Conservation (phyloP, 129 eudicot species). For the Escallonia herrerae region DNA sequence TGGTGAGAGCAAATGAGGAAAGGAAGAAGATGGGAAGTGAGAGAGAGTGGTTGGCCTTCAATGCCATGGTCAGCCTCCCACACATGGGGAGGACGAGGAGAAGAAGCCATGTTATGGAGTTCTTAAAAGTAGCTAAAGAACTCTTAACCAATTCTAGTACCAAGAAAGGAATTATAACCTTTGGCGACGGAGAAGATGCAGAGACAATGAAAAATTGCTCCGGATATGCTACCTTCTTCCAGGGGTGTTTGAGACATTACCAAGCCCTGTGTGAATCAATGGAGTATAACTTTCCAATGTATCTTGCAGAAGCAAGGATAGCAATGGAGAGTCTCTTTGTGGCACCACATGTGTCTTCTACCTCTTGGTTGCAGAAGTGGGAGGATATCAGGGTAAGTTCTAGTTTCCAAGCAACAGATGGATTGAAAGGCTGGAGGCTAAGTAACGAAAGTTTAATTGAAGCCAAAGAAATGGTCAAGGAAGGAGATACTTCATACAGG, state of each 20-base stretch:
- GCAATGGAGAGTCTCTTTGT: constrained; percentile 56
- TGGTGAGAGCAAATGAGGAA: constrained; percentile 10
- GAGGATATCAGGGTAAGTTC: constrained; percentile 12
- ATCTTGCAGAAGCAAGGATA: constrained; percentile 55
- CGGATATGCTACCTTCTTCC: constrained; percentile 26
- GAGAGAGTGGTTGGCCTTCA: constrained; percentile 48
- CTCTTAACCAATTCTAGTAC: constrained; percentile 6
- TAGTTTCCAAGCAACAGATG: constrained; percentile 5
- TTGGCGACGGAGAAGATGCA: constrained; percentile 51
- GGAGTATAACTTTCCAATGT: constrained; percentile 33
- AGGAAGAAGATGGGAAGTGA: constrained; percentile 6
- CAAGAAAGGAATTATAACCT: constrained; percentile 39
- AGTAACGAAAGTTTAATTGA: constrained; percentile 41
- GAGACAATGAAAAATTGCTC: constrained; percentile 8
- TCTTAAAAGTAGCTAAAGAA: constrained; percentile 31
- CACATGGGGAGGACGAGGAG: constrained; percentile 45
- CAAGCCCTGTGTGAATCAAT: constrained; percentile 50
- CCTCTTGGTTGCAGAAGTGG: constrained; percentile 47
- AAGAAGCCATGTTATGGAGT: constrained; percentile 26
- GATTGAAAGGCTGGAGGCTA: constrained; percentile 31
- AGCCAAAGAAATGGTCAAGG: constrained; percentile 53
- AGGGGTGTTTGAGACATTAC: constrained; percentile 27
- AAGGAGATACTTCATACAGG: constrained; percentile 25
- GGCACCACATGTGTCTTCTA: constrained; percentile 37
- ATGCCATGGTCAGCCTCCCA: constrained; percentile 52